These are phyloP conservation scores for Sarocladium strictum DNA, from an alignment of 2,329 filamentous ascomycete species.

Conservation along the genomic window DNA sequence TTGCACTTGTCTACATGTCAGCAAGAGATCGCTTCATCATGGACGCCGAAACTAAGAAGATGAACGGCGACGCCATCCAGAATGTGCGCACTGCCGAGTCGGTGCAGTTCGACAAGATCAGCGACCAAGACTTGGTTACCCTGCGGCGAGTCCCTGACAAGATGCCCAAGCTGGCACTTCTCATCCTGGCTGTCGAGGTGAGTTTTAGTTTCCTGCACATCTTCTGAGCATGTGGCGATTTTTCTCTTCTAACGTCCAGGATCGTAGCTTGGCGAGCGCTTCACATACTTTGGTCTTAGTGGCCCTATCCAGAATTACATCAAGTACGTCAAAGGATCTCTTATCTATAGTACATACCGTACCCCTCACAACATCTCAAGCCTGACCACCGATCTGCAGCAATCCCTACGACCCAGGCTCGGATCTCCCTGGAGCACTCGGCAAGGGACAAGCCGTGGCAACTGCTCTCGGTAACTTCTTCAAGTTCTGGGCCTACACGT, in stretches of 20 bases:
- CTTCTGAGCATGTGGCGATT: not conserved
- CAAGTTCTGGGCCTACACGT: conserved; percentile 21
- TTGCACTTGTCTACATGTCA: not conserved
- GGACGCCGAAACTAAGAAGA: conserved; percentile 12
- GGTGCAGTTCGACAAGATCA: conserved; percentile 8
- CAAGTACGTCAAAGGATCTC: conserved; percentile 34
- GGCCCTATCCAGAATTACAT: conserved; percentile 27
- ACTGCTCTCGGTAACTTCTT: conserved; percentile 21
- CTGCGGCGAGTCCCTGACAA: conserved; percentile 21
- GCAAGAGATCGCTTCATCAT: conserved; percentile 1
- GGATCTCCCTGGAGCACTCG: conserved; percentile 13
- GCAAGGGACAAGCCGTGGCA: conserved; percentile 15
- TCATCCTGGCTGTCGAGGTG: conserved; percentile 22
- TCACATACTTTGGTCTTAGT: conserved; percentile 24
- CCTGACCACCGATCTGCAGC: conserved; percentile 7
- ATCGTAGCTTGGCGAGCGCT: conserved; percentile 22
- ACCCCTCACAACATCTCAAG: conserved; percentile 11
- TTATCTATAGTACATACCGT: no score
- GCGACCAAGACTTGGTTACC: conserved; percentile 10
- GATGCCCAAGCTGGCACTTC: conserved; percentile 19
- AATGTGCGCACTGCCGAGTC: not conserved
- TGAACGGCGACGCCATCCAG: conserved; percentile 3
- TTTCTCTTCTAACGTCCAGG: not conserved
- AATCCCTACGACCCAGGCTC: conserved; percentile 18
- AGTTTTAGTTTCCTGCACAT: not conserved